These are phyloP conservation scores for Ramularia collo-cygni DNA, from an alignment of 2,329 filamentous ascomycete genomes.

Conservation along the genomic window DNA sequence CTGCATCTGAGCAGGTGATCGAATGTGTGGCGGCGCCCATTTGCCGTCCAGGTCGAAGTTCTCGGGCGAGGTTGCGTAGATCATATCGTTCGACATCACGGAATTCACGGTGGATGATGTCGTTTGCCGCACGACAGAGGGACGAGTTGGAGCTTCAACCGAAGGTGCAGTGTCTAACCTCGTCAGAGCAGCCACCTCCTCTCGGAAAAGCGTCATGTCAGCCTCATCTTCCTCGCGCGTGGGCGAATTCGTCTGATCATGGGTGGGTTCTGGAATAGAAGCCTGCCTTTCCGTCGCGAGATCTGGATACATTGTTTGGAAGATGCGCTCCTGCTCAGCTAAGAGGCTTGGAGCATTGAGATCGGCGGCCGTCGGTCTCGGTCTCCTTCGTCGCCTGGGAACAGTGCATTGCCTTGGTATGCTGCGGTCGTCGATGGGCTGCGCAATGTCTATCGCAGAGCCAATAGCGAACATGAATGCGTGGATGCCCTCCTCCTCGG, in stretches of 20 bases:
- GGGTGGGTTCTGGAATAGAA: conserved; percentile 6
- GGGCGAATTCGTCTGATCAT: conserved; percentile 4
- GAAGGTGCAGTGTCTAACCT: conserved; percentile 2
- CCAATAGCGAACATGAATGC: conserved; percentile 63
- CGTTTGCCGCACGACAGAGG: conserved; percentile 19
- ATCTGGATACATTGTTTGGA: conserved; percentile 41
- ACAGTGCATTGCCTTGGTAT: conserved; percentile 40
- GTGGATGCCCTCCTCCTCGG: conserved; percentile 58
- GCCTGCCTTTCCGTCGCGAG: conserved; percentile 26
- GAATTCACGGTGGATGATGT: conserved; percentile 23
- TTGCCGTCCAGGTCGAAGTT: conserved; percentile 30
- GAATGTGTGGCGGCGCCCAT: conserved; percentile 30
- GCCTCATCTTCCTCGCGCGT: conserved; percentile 30
- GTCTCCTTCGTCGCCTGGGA: conserved; percentile 36
- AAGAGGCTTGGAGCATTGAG: conserved; percentile 34
- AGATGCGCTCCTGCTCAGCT: conserved; percentile 43
- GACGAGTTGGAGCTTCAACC: conserved; percentile 13
- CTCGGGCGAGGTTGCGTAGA: conserved; percentile 25
- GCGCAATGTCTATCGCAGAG: conserved; percentile 66
- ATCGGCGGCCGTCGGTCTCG: conserved; percentile 26
- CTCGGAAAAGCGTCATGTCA: conserved; percentile 29
- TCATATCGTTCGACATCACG: conserved; percentile 25
- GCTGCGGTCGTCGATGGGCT: conserved; percentile 61
- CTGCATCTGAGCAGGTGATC: conserved; percentile 31
- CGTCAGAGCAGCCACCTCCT: conserved; percentile 20